These are phyloP conservation scores for Ophiostoma pallidulum DNA, from an alignment of 2,329 filamentous ascomycete species.

Conservation along the genomic window DNA sequence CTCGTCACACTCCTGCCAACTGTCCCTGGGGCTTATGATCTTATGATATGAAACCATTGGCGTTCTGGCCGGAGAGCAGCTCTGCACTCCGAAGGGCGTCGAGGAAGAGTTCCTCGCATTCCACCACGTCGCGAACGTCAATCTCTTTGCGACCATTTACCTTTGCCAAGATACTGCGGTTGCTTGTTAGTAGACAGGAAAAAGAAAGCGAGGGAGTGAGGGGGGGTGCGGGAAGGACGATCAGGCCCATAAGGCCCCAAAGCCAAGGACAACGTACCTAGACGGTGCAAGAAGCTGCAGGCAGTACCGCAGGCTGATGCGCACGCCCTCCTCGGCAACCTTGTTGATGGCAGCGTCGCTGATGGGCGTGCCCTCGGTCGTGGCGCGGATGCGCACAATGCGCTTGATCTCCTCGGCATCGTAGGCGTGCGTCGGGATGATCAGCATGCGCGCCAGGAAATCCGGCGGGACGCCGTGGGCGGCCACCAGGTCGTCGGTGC, in stretches of 20 bases:
- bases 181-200: constrained; percentile 2
- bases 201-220: constrained; percentile 9
- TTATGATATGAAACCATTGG: constrained; percentile 56
- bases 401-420: constrained; percentile 80
- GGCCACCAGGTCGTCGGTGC: constrained; percentile 70
- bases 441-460: constrained; percentile 85
- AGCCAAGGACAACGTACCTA: constrained; percentile 39
- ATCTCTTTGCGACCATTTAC: constrained; percentile 71
- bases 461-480: constrained; percentile 92
- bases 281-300: constrained; percentile 84
- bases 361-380: constrained; percentile 71
- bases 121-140: constrained; percentile 65
- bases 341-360: constrained; percentile 77
- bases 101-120: constrained; percentile 77
- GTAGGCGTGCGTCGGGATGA: constrained; percentile 91
- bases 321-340: constrained; percentile 76
- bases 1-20: no score
- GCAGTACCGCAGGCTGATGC: constrained; percentile 85
- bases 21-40: background rate
- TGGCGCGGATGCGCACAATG: constrained; percentile 77
- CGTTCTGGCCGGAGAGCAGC: constrained; percentile 54
- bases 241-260: constrained; percentile 18
- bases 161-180: constrained; percentile 68
- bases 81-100: constrained; percentile 70
- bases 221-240: constrained; percentile 2